These are phyloP conservation scores for Hanseniaspora jakobsenii DNA, from an alignment of 805 yeast genomes.

Conservation along the genomic window DNA sequence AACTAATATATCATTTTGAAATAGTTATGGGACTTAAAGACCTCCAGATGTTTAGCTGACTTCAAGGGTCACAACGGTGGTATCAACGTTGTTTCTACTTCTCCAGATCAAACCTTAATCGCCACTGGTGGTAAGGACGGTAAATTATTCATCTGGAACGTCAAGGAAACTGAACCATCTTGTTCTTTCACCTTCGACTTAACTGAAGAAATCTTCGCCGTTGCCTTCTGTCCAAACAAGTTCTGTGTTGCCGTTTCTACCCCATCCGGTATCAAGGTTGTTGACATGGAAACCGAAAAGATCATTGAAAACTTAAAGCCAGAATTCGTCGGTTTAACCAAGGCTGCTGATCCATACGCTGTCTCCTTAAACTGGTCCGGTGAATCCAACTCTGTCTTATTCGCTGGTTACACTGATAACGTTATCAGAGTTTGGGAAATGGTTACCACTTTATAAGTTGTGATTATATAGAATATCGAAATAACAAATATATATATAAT, in stretches of 20 bases:
- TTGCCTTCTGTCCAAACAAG: constrained; percentile 99
- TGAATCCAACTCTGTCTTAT: constrained; percentile 92
- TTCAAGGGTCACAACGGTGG: constrained; percentile 99
- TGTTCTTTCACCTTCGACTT: constrained; percentile 70
- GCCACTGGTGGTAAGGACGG: constrained; percentile 99
- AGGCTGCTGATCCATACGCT: constrained; percentile 96
- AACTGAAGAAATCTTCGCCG: constrained; percentile 93
- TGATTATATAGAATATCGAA: no score
- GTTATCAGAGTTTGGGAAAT: constrained; percentile 99
- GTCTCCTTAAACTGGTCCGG: constrained; percentile 98
- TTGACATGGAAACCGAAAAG: constrained; percentile 88
- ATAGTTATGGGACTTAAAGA: constrained; percentile 87
- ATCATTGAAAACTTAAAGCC: constrained; percentile 96
- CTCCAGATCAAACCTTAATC: constrained; percentile 99
- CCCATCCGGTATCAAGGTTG: constrained; percentile 92
- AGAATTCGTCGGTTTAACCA: constrained; percentile 77
- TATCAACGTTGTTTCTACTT: constrained; percentile 90
- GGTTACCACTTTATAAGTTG: constrained; percentile 54
- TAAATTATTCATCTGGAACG: constrained; percentile 95
- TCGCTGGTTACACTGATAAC: constrained; percentile 99
- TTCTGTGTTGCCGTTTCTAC: constrained; percentile 99
- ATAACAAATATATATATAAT: no score
- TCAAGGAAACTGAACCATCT: constrained; percentile 69
- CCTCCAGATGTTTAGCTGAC: constrained; percentile 82
- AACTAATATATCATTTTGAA: constrained; percentile 19